Base-by-base conservation (phyloP, 2,329 filamentous ascomycete species). In the Polytolypa hystricis region DNA sequence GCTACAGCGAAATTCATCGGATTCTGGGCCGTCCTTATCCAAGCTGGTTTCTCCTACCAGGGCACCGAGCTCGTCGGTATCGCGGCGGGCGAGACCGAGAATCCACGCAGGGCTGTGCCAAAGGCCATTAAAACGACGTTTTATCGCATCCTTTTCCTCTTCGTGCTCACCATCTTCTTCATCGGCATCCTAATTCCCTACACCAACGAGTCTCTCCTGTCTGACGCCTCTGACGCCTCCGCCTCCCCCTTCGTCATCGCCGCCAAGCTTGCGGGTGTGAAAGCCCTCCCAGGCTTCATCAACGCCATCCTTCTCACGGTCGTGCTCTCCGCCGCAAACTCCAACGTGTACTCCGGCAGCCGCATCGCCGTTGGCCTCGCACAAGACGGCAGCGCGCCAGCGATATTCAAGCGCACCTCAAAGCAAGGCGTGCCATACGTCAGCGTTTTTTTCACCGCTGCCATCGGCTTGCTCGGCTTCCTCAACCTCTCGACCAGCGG, bases 1-100 rank as follows among this genome's bases (percentile, higher is more conserved):
- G 42, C 53, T 2, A 71, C 68, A 55, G 79, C 78, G 16, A 66
- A 69, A 31, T 84, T 84, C 49, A 64, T 83, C 5, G 74, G 72
- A 6, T 75, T 75, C 46, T 79, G 61, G 58, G 56, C 56, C 12
- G 67, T 67, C 39, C 67, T 74, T 39, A 56, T 60, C 33, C 53
- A 60, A 33, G 59, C 61, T 4, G 56, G 52, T 4, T 65, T 62
- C 40, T 56, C 59, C 4, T 64, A 61, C 34, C 54, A 57, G 55
- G 82, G 82, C 28, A 75, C 80, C 2, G 83, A 87, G 60, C 70
- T 85, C 11, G 81, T 85, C 6, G 82, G 77, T 43, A 75, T 89
- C 32, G 80, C 79, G n/a, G 82, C 82, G 4, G 82, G 81, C 42
- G 83, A 89, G 62, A 80, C 79, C 5, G 71, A 73, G 32, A 76